Base-by-base conservation (phyloP, 331 rosid species). In the Arachis monticola region DNA sequence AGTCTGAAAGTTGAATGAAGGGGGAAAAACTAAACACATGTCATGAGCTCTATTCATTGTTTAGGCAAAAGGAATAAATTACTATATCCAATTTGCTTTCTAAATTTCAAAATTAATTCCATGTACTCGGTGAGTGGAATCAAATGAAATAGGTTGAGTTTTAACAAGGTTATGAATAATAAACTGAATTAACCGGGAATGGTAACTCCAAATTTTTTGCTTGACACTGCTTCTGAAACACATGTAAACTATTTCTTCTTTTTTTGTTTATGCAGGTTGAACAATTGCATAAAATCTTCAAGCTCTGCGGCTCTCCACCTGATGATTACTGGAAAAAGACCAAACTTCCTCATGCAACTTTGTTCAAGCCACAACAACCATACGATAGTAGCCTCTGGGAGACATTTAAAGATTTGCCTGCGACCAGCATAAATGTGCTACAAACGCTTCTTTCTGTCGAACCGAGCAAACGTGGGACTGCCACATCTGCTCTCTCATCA, bases 221-320 rank as follows among this genome's bases (percentile, higher is more conserved):
- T 74, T 59, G 57, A 64, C 53, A 69, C 13, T 66, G 72, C 78
- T 73, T 73, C 62, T 75, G 41, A 22, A 72, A 10, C 73, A 68
- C 14, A 65, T 41, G 8, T 60, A 41, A 60, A 70, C 35, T 60
- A 71, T 69, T 47, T 66, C 69, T 48, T 79, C 4, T 66, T 69
- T 48, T 79, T 35, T 35, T 74, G 64, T 30, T 10, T 61, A 13
- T 67, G 17, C 68, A 95, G 99, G 98, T 95, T 79, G 99, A 95
- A 84, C 98, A 95, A 77, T 76, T 95, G 82, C 99, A 95, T 92
- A 95, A 95, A 88, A 95, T 95, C 78, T 95, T 95, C 90, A 92
- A 95, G 91, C 94, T 95, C 61, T 95, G 99, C 45, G 99, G 98
- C 68, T 86, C 99, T 53, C 99, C 99, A 3, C 94, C 97, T 0